Percentiles rank a stretch among this genome's conserved stretches.
Conservation (phyloP, 345 rosid genomes). For the Linum trigynum region DNA sequence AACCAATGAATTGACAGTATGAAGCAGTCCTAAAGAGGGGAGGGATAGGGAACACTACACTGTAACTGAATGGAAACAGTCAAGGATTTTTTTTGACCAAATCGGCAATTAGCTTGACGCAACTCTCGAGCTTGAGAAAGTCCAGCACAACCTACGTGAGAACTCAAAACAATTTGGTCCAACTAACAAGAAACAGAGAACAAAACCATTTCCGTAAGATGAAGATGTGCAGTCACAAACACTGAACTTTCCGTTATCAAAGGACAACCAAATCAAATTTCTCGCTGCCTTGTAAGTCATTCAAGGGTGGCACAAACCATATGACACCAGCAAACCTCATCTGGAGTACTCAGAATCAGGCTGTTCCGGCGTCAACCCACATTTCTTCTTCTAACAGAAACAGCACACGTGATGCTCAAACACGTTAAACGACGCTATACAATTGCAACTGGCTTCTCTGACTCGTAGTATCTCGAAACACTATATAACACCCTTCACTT, state of each 20-base stretch:
- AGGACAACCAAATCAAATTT: slow-evolving; percentile 11
- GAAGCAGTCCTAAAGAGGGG: slow-evolving; percentile 3
- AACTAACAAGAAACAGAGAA: slow-evolving; percentile 8
- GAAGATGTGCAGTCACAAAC: slow-evolving; percentile 15
- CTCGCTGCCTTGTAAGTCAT: slow-evolving; percentile 10
- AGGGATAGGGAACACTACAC: slow-evolving; percentile 1
- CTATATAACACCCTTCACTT: slow-evolving; percentile 20
- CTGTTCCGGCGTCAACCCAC: slow-evolving; percentile 12
- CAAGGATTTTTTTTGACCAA: neutral
- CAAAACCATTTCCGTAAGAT: slow-evolving; percentile 11
- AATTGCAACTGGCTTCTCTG: slow-evolving; percentile 16
- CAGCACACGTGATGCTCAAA: slow-evolving; percentile 9
- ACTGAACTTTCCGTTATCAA: neutral
- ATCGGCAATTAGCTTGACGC: neutral
- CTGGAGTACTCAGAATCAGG: slow-evolving; percentile 7
- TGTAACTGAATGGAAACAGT: neutral
- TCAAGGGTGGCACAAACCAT: slow-evolving; percentile 13
- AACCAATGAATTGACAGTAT: slow-evolving; percentile 14
- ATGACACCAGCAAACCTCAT: slow-evolving; percentile 9
- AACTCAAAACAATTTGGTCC: slow-evolving; percentile 5
- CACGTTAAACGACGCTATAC: slow-evolving; percentile 12
- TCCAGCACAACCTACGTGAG: slow-evolving; percentile 3
- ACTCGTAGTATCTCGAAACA: slow-evolving; percentile 19
- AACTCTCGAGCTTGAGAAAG: slow-evolving; percentile 13
- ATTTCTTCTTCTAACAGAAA: slow-evolving; percentile 9